phyloP scores from a whole-genome alignment of 192 early-diverging fungal species.

The Oehlia diaphana region DNA sequence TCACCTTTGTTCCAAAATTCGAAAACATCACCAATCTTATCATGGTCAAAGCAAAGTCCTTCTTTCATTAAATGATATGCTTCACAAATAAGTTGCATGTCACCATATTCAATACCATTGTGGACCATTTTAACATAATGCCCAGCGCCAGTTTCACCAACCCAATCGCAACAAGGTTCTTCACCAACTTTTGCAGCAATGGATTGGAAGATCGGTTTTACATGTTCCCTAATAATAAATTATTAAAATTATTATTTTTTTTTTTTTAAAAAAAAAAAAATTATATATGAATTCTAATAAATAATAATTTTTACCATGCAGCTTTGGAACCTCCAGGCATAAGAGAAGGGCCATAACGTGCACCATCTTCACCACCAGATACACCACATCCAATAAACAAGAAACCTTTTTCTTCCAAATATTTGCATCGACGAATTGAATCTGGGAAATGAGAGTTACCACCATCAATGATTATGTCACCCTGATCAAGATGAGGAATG shows the following conservation, averaged over 20 bases:
- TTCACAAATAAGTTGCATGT: slow-evolving; percentile 99
- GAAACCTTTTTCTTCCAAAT: slow-evolving; percentile 87
- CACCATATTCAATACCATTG: slow-evolving; percentile 99
- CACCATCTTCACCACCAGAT: slow-evolving; percentile 99
- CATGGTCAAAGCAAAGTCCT: slow-evolving; percentile 74
- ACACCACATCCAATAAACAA: slow-evolving; percentile 97
- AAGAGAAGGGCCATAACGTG: slow-evolving; percentile 92
- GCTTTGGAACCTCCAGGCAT: slow-evolving; percentile 96
- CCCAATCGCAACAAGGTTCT: slow-evolving; percentile 98
- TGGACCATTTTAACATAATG: slow-evolving; percentile 99
- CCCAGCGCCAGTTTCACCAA: slow-evolving; percentile 94
- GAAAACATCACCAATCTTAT: slow-evolving; percentile 90
- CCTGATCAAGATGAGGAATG: slow-evolving; percentile 82
- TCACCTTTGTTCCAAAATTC: slow-evolving; percentile 97
- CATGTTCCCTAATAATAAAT: slow-evolving; percentile 58
- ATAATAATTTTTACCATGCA: slow-evolving; percentile 71
- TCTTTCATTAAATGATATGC: slow-evolving; percentile 93
- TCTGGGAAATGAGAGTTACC: slow-evolving; percentile 99
- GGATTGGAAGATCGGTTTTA: slow-evolving; percentile 97
- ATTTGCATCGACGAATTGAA: slow-evolving; percentile 85
- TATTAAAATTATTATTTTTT: background rate
- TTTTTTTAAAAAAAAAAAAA: slow-evolving; percentile 7
- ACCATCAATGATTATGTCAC: slow-evolving; percentile 98
- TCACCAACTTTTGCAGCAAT: slow-evolving; percentile 84
- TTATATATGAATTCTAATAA: background rate